Conservation (phyloP, 805 yeast genomes). For the Candida piceae region DNA sequence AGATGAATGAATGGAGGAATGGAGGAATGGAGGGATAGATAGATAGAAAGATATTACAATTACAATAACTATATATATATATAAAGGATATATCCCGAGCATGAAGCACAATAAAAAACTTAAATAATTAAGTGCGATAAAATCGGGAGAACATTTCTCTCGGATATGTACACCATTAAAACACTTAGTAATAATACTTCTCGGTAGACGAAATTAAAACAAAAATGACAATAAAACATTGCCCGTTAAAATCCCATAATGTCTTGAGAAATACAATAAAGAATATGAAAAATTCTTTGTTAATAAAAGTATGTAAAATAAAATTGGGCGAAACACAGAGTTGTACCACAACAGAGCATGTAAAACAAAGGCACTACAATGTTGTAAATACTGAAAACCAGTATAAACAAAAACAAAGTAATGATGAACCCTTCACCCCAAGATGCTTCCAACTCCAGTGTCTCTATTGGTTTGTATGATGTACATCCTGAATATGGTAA, state of each 20-base stretch:
- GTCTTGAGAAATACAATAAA: background rate
- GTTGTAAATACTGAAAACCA: conserved; percentile 1
- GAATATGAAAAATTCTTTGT: too few species aligned
- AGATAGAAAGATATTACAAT: too few species aligned
- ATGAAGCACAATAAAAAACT: conserved; percentile 23
- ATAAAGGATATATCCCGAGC: conserved; percentile 23
- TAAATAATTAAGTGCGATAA: conserved; percentile 23
- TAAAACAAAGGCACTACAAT: conserved; percentile 3
- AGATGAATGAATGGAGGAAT: too few species aligned
- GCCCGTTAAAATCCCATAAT: conserved; percentile 1
- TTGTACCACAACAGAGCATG: conserved; percentile 3
- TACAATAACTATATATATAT: too few species aligned
- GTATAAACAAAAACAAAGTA: background rate
- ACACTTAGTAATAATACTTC: conserved; percentile 2
- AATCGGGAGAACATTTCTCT: conserved; percentile 20
- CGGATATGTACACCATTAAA: conserved; percentile 12
- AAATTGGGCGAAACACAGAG: conserved; percentile 1
- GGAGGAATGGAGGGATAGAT: too few species aligned
- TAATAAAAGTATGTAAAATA: too few species aligned
- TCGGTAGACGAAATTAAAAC: conserved; percentile 4
- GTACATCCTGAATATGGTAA: conserved; percentile 8
- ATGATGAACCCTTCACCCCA: conserved; percentile 4
- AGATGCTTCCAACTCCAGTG: conserved; percentile 1
- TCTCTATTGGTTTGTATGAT: conserved; percentile 5
- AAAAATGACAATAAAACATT: conserved; percentile 1